These are phyloP conservation scores for Pythium phragmiticola DNA, from an alignment of 352 stramenopile genomes.

Conservation along the genomic window DNA sequence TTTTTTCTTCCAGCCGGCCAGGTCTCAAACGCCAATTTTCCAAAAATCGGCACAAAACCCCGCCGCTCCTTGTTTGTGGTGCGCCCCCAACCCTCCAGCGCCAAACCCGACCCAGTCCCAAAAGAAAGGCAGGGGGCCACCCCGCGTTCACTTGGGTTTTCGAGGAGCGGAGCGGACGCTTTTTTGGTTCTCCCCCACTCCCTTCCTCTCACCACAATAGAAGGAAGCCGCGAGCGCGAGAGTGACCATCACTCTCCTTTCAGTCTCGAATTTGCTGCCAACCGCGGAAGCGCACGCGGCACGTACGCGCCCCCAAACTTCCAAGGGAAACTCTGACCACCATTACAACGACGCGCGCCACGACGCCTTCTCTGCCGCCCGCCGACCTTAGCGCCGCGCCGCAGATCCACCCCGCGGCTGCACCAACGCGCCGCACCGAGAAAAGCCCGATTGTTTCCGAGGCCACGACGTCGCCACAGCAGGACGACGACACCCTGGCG, in stretches of 20 bases:
- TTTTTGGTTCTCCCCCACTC: slow-evolving; percentile 13
- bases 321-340: slow-evolving; percentile 13
- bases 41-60: slow-evolving; percentile 32
- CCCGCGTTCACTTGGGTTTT: slow-evolving; percentile 30
- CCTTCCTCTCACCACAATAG: slow-evolving; percentile 21
- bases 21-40: slow-evolving; percentile 30
- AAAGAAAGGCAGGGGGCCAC: slow-evolving; percentile 28
- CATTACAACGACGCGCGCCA: slow-evolving; percentile 7
- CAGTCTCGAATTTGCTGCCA: slow-evolving; percentile 34
- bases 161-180: slow-evolving; percentile 24
- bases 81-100: slow-evolving; percentile 17
- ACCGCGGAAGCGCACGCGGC: slow-evolving; percentile 23
- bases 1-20: slow-evolving; percentile 17
- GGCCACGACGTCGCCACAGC: slow-evolving; percentile 21
- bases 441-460: slow-evolving; percentile 2
- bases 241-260: slow-evolving; percentile 34
- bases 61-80: slow-evolving; percentile 7
- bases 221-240: slow-evolving; percentile 15
- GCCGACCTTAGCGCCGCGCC: slow-evolving; percentile 6
- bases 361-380: slow-evolving; percentile 9
- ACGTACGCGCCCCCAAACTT: not conserved
- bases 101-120: slow-evolving; percentile 14
- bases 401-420: slow-evolving; percentile 23
- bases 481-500: slow-evolving; percentile 11
- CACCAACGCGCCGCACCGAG: slow-evolving; percentile 19